phyloP scores from a whole-genome alignment of 2,329 filamentous ascomycete species.

The Chaetomium globosum region DNA sequence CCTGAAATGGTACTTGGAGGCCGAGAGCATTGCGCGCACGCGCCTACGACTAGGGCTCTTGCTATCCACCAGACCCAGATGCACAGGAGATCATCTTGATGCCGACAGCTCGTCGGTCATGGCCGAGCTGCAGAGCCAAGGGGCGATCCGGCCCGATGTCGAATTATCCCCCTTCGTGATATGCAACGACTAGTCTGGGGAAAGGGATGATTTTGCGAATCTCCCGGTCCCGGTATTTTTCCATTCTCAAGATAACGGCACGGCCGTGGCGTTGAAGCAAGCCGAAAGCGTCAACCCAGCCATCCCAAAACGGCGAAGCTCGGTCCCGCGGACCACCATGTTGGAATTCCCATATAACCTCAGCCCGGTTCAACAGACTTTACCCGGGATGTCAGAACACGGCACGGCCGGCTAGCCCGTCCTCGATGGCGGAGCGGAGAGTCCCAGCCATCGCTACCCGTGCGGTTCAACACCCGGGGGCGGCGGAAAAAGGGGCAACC shows the following conservation, averaged over 20 bases:
- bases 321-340: slow-evolving; percentile 31
- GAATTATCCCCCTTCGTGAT: slow-evolving; percentile 23
- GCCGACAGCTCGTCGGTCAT: slow-evolving; percentile 29
- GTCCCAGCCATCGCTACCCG: slow-evolving; percentile 9
- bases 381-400: slow-evolving; percentile 36
- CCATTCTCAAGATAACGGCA: slow-evolving; percentile 12
- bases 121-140: slow-evolving; percentile 25
- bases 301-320: slow-evolving; percentile 13
- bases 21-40: slow-evolving; percentile 11
- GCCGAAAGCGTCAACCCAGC: slow-evolving; percentile 20
- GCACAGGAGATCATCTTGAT: slow-evolving; percentile 21
- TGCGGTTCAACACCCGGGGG: slow-evolving; percentile 8
- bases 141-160: slow-evolving; percentile 31
- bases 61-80: slow-evolving; percentile 7
- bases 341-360: slow-evolving; percentile 33
- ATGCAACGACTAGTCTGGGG: slow-evolving; percentile 3
- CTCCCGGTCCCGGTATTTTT: slow-evolving; percentile 9
- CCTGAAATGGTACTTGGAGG: neutral
- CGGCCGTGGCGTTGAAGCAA: slow-evolving; percentile 14
- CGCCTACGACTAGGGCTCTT: slow-evolving; percentile 5
- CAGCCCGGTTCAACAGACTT: slow-evolving; percentile 33
- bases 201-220: slow-evolving; percentile 3
- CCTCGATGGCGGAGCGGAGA: slow-evolving; percentile 11
- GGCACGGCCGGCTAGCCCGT: slow-evolving; percentile 33
- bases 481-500: slow-evolving; percentile 28